A percentile compares a stretch with the other conserved stretches of the same genome.
Conservation (phyloP, 2,329 filamentous ascomycete species). For the Beauveria bassiana region DNA sequence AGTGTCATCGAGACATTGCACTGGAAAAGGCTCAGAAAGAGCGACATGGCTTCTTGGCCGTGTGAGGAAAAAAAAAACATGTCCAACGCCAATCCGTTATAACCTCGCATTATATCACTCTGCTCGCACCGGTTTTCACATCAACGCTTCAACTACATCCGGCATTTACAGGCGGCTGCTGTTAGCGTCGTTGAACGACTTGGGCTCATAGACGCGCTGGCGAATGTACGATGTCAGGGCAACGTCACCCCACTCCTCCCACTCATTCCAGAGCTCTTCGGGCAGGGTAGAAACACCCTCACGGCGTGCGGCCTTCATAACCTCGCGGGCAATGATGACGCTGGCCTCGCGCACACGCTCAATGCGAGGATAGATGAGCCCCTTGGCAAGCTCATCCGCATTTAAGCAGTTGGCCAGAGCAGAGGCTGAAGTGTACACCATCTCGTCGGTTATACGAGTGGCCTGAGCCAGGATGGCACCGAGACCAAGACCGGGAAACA, state of each 20-base stretch:
- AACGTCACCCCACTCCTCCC: slow-evolving; percentile 64
- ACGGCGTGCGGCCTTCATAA: slow-evolving; percentile 84
- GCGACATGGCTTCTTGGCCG: neutral
- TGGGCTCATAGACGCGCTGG: slow-evolving; percentile 53
- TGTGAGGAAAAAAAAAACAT: neutral
- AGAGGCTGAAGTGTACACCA: slow-evolving; percentile 92
- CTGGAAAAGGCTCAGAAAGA: neutral
- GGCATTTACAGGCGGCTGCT: slow-evolving; percentile 22
- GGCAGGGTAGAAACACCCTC: slow-evolving; percentile 66
- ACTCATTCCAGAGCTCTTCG: slow-evolving; percentile 64
- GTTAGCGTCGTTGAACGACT: slow-evolving; percentile 31
- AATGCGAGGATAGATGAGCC: slow-evolving; percentile 85
- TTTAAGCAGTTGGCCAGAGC: slow-evolving; percentile 73
- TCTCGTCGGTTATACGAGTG: slow-evolving; percentile 78
- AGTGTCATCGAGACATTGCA: neutral
- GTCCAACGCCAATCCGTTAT: slow-evolving; percentile 5
- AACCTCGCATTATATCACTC: slow-evolving; percentile 4
- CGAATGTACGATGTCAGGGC: slow-evolving; percentile 54
- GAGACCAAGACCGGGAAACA: slow-evolving; percentile 93
- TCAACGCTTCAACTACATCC: neutral
- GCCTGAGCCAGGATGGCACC: slow-evolving; percentile 89
- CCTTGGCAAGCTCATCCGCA: slow-evolving; percentile 70
- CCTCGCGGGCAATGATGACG: slow-evolving; percentile 76
- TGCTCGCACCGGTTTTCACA: neutral
- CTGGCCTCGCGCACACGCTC: slow-evolving; percentile 87